Evolutionary conservation across 441 rosid species (phyloP).

Genomic region (Adansonia gregorii): DNA sequence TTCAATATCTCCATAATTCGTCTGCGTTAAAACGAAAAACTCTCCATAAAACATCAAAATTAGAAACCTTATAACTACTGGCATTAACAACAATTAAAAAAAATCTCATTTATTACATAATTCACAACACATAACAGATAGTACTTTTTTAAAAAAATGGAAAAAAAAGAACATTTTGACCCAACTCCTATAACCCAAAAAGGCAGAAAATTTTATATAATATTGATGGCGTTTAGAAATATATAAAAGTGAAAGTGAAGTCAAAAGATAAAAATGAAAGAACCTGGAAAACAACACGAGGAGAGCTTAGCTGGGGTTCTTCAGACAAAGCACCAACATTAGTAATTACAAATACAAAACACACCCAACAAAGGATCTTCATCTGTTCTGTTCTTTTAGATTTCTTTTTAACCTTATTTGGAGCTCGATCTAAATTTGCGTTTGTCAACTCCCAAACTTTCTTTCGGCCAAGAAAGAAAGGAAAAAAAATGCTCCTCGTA

Average conservation of each 20-base stretch:
- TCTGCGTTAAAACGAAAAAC: slow-evolving; percentile 44
- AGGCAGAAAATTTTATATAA: background rate
- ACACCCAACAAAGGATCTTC: slow-evolving; percentile 35
- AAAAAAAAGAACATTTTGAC: background rate
- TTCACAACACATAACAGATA: background rate
- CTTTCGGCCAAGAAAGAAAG: background rate
- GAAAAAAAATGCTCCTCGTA: background rate
- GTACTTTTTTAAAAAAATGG: background rate
- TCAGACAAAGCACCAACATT: slow-evolving; percentile 38
- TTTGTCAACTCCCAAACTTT: slow-evolving; percentile 23
- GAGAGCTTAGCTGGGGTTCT: slow-evolving; percentile 70
- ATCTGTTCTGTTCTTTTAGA: slow-evolving; percentile 14
- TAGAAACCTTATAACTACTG: background rate
- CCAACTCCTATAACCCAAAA: background rate
- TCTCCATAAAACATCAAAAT: background rate
- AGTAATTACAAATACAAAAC: slow-evolving; percentile 29
- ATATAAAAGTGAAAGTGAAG: background rate
- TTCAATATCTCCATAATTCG: slow-evolving; percentile 87
- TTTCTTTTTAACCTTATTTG: background rate
- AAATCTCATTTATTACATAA: background rate
- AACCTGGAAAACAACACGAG: slow-evolving; percentile 94
- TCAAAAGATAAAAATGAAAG: background rate
- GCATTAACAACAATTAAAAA: background rate
- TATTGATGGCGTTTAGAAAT: background rate
- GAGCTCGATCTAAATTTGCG: background rate